A percentile compares a stretch with the other conserved stretches of the same genome.
Evolutionary conservation across 306 rosid genomes (phyloP).

Genomic region (Spatholobus suberectus): DNA sequence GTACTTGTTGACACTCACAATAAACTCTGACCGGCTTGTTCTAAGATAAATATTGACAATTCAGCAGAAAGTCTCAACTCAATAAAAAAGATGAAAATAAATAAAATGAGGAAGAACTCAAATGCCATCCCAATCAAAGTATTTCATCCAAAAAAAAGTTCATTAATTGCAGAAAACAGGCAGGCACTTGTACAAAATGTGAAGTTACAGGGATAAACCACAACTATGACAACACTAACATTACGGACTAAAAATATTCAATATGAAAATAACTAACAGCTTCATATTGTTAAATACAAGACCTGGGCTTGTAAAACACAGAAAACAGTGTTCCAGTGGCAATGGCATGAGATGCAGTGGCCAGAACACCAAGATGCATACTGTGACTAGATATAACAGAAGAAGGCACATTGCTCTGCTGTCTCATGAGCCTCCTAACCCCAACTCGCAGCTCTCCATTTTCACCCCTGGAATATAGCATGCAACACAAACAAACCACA

Average conservation of each 20-base stretch:
- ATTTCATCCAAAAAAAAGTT: background rate
- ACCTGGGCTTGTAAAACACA: conserved; percentile 33
- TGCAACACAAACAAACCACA: background rate
- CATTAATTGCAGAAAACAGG: background rate
- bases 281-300: background rate
- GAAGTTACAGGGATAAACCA: background rate
- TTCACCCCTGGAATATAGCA: conserved; percentile 17
- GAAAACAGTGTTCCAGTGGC: conserved; percentile 28
- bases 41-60: conserved; percentile 3
- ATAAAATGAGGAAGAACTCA: background rate
- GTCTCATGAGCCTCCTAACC: conserved; percentile 29
- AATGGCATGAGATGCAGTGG: conserved; percentile 31
- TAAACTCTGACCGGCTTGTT: conserved; percentile 27
- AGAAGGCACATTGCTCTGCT: conserved; percentile 25
- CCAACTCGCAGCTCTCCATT: conserved; percentile 31
- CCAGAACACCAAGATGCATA: conserved; percentile 24
- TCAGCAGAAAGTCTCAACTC: background rate
- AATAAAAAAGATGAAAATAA: background rate
- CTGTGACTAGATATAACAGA: conserved; percentile 32
- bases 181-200: background rate
- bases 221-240: background rate
- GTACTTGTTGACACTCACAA: conserved; percentile 20
- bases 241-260: background rate
- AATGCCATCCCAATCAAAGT: background rate
- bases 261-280: background rate